Conservation (phyloP, 176 grass and related monocot species). For the Raddia distichophylla region DNA sequence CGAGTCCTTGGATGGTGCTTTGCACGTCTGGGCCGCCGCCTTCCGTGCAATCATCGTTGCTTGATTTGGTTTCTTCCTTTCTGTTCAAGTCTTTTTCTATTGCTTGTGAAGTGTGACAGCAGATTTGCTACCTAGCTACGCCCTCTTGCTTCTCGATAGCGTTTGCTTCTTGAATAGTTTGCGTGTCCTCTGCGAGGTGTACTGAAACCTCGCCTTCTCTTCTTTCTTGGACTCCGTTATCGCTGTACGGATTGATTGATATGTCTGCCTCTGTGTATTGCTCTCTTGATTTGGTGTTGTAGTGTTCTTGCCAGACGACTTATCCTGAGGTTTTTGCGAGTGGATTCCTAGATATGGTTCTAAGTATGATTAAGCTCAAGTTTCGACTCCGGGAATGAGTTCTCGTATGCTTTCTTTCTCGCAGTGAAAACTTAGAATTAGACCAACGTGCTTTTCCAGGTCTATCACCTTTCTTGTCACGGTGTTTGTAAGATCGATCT, state of each 20-base stretch:
- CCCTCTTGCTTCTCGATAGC: conserved; percentile 28
- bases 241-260: background rate
- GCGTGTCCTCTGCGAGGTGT: background rate
- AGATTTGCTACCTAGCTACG: background rate
- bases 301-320: background rate
- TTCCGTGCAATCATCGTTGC: conserved; percentile 63
- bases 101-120: conserved; percentile 9
- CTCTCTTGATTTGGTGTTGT: conserved; percentile 12
- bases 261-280: background rate
- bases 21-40: conserved; percentile 35
- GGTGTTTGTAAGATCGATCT: background rate
- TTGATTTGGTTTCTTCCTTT: conserved; percentile 55
- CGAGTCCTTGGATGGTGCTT: conserved; percentile 38
- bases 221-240: conserved; percentile 3
- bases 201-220: background rate
- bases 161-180: background rate
- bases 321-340: background rate
- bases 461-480: background rate
- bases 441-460: background rate
- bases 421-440: background rate
- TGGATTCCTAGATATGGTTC: conserved; percentile 19
- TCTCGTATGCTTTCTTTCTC: background rate
- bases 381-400: background rate
- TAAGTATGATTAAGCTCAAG: conserved; percentile 16
- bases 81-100: conserved; percentile 34